Evolutionary conservation across 768 basidiomycete genomes (phyloP).

Genomic region (Chlorophyllum brunneum): DNA sequence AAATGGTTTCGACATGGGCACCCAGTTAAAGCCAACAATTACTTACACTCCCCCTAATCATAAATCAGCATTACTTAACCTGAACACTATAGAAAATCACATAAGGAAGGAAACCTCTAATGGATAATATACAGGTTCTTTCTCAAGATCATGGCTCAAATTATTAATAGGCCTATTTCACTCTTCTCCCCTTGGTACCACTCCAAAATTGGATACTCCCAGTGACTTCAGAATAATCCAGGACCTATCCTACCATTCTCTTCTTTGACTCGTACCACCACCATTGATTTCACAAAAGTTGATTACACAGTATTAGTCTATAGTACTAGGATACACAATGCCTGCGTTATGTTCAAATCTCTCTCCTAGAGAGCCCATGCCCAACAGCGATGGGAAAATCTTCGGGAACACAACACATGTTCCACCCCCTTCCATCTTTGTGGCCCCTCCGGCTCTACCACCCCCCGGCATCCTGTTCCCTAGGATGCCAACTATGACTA

Average conservation of each 20-base stretch:
- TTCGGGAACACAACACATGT: too few relatives aligned
- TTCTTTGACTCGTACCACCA: too few relatives aligned
- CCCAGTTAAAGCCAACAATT: not conserved
- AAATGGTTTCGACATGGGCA: conserved; percentile 22
- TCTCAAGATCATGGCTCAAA: conserved; percentile 22
- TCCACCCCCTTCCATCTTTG: too few relatives aligned
- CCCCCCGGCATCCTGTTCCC: too few relatives aligned
- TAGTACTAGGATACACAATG: too few relatives aligned
- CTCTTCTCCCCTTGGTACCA: conserved; percentile 34
- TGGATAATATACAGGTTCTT: conserved; percentile 16
- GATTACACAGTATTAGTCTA: too few relatives aligned
- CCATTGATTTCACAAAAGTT: too few relatives aligned
- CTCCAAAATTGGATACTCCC: conserved; percentile 26
- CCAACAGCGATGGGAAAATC: too few relatives aligned
- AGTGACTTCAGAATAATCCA: conserved; percentile 29
- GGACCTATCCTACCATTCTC: not conserved
- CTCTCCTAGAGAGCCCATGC: too few relatives aligned
- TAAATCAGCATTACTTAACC: conserved; percentile 15
- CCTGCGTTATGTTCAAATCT: too few relatives aligned
- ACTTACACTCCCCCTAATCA: conserved; percentile 22
- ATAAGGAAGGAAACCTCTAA: conserved; percentile 15
- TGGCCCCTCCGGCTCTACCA: too few relatives aligned
- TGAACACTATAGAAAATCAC: conserved; percentile 13
- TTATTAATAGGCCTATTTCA: conserved; percentile 35
- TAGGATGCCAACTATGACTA: too few relatives aligned